Evolutionary conservation across 2,329 filamentous ascomycete genomes (phyloP).

Genomic region (Dothistroma septosporum): DNA sequence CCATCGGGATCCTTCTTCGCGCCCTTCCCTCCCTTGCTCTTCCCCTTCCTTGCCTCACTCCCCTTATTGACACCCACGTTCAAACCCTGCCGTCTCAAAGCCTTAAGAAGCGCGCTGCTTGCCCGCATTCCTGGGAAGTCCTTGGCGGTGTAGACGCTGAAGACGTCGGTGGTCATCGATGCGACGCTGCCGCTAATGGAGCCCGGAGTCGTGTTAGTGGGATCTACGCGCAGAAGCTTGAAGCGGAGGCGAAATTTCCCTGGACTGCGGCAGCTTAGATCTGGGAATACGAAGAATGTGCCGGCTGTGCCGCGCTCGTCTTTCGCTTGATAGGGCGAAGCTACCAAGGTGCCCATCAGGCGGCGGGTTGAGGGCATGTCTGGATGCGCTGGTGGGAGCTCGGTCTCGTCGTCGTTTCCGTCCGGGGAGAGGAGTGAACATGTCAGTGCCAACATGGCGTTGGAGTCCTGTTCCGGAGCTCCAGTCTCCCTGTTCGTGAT

Average conservation of each 20-base stretch:
- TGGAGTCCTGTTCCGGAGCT: conserved; percentile 57
- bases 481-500: conserved; percentile 57
- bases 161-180: conserved; percentile 62
- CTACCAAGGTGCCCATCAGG: conserved; percentile 74
- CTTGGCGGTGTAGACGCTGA: conserved; percentile 77
- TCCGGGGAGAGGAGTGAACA: conserved; percentile 71
- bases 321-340: conserved; percentile 69
- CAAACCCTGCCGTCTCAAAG: conserved; percentile 72
- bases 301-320: conserved; percentile 71
- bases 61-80: conserved; percentile 85
- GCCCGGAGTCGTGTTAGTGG: conserved; percentile 53
- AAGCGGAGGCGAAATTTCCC: conserved; percentile 73
- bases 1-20: conserved; percentile 12
- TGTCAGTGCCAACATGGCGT: conserved; percentile 59
- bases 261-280: conserved; percentile 73
- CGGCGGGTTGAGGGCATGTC: conserved; percentile 65
- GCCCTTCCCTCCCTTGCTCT: conserved; percentile 26
- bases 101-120: conserved; percentile 68
- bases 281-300: conserved; percentile 82
- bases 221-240: conserved; percentile 67
- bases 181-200: conserved; percentile 47
- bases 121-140: conserved; percentile 75
- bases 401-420: conserved; percentile 64
- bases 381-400: conserved; percentile 42
- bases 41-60: conserved; percentile 54